Conservation (phyloP, 305 asterid genomes). For the Solanum hybrid region DNA sequence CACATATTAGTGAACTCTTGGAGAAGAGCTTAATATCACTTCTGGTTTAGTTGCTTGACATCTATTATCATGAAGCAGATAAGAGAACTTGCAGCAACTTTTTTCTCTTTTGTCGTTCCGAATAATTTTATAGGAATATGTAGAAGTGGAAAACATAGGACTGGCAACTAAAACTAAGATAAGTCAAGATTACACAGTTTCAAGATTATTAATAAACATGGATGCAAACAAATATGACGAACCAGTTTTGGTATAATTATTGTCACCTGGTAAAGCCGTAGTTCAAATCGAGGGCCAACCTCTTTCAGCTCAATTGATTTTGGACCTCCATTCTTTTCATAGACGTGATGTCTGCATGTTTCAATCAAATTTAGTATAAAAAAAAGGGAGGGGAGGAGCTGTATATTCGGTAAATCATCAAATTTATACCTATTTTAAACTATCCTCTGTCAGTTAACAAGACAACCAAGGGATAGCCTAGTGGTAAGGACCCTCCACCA, state of each 20-base stretch:
- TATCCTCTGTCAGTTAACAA: not conserved
- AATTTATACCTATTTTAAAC: not conserved
- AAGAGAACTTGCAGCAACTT: not conserved
- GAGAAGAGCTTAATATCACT: not conserved
- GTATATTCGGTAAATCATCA: not conserved
- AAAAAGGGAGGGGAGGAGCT: not conserved
- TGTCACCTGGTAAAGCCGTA: constrained; percentile 69
- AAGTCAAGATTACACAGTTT: not conserved
- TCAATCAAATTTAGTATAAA: constrained; percentile 7
- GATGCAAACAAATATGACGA: not conserved
- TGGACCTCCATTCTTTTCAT: constrained; percentile 77
- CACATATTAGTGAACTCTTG: not conserved
- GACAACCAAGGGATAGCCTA: not conserved
- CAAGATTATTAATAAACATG: not conserved
- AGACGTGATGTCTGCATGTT: constrained; percentile 68
- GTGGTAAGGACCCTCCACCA: not conserved
- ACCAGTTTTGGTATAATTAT: not conserved
- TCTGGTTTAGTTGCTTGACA: not conserved
- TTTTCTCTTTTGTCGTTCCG: not conserved
- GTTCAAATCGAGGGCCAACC: constrained; percentile 90
- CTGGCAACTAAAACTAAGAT: not conserved
- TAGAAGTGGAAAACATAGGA: not conserved
- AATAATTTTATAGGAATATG: not conserved
- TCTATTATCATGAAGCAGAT: not conserved
- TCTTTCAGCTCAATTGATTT: constrained; percentile 82